These are phyloP conservation scores for Cicer judaicum DNA, from an alignment of 306 rosid genomes.

Conservation along the genomic window DNA sequence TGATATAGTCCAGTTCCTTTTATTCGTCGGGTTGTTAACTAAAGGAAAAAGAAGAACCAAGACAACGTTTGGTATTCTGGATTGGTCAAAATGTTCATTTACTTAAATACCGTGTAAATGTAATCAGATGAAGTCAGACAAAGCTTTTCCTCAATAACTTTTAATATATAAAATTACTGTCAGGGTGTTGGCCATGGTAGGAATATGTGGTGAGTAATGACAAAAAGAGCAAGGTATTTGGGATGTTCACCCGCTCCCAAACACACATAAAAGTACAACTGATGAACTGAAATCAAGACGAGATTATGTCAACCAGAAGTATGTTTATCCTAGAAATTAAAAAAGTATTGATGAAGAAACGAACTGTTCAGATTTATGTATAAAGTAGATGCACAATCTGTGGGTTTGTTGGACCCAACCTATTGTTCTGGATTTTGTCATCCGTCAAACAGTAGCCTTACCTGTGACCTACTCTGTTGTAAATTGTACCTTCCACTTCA, in stretches of 20 bases:
- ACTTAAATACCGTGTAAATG: not conserved
- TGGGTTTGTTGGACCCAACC: not conserved
- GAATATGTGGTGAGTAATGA: no score
- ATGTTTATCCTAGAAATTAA: conserved; percentile 4
- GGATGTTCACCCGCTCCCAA: no score
- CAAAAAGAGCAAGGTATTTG: no score
- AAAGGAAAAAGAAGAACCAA: not conserved
- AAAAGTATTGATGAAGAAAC: not conserved
- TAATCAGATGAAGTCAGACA: not conserved
- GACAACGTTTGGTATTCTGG: not conserved
- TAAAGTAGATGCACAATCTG: not conserved
- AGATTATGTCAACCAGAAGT: not conserved
- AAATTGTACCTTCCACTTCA: not conserved
- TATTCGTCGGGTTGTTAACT: not conserved
- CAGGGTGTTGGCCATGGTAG: not conserved
- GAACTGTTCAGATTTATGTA: not conserved
- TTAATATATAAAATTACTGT: not conserved
- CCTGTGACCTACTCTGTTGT: conserved; percentile 3
- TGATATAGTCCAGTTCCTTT: not conserved
- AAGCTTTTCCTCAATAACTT: conserved; percentile 1
- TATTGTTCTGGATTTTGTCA: not conserved
- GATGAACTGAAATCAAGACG: not conserved
- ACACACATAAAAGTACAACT: not conserved
- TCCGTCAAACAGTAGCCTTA: not conserved
- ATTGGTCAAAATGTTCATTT: not conserved